Evolutionary conservation across 768 basidiomycete genomes (phyloP), one percentile per base, ranked within the genome.

Genomic region (Boletus speciosus): DNA sequence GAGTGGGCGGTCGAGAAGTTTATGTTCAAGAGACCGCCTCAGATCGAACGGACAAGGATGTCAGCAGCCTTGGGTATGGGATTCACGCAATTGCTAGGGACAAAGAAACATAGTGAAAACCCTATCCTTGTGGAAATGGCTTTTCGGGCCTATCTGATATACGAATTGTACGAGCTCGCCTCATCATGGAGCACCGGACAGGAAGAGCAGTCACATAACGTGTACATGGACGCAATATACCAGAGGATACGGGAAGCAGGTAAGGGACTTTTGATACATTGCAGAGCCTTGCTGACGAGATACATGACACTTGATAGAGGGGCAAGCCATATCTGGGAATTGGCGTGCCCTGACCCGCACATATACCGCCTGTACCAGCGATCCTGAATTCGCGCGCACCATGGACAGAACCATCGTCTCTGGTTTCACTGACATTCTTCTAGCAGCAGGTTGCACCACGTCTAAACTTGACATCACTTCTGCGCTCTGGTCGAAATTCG

Each of bases 1-100:
- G 78, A 81, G 51, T 60, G 73, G 49, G 69, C 76, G 14, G 67
- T 76, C 5, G 78, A 78, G 50, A 49, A 69, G 3, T 73, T 76
- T 61, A 57, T 50, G 8, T 62, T 72, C 35, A 64, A 62, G 45
- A 27, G 4, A 1, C 46, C 23, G 14, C 49, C 35, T 51, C 49
- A 5, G 48, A 54, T 27, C 15, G 56, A 64, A 43, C 51, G 56
- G 34, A 52, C 62, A 21, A 52, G 60, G 44, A 21, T 54, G 9
- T 47, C 34, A 9, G 39, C 56, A 6, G 51, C 42, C 5, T 53
- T 68, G 46, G 59, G 65, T 27, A 34, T 11, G 19, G 57, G 27
- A 34, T 38, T 70, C 25, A 54, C 61, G 45, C 55, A 65, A 16
- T 50, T 64, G 37, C n/a, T 69, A 12, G 45, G 60, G 36, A 55